Evolutionary conservation across 2,329 filamentous ascomycete genomes (phyloP).

Genomic region (Colletotrichum salicis): DNA sequence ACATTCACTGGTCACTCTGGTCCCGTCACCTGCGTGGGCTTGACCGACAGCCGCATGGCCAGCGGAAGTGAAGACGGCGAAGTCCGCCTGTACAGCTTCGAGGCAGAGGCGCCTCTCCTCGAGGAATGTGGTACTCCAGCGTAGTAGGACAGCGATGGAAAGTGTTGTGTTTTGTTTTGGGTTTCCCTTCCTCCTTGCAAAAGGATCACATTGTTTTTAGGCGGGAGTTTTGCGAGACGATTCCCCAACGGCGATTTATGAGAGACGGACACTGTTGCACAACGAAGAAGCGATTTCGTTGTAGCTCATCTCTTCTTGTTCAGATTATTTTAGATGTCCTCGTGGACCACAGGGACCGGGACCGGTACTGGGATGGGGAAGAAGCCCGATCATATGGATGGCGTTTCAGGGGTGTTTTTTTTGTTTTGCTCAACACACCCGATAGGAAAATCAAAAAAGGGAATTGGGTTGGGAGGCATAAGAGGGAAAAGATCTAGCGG

Average conservation of each 20-base stretch:
- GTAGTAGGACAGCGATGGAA: constrained; percentile 46
- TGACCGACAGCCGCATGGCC: constrained; percentile 89
- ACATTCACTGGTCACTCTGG: constrained; percentile 92
- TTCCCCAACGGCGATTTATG: constrained; percentile 32
- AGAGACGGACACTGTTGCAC: constrained; percentile 15
- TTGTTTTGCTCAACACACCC: background rate
- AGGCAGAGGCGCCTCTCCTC: constrained; percentile 57
- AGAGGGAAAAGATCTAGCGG: background rate
- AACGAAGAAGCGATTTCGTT: background rate
- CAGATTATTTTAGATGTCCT: constrained; percentile 30
- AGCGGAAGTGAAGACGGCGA: constrained; percentile 95
- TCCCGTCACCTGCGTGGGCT: constrained; percentile 90
- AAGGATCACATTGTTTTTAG: background rate
- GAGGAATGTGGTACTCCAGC: constrained; percentile 63
- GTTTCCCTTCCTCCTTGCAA: background rate
- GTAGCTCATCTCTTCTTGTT: constrained; percentile 10
- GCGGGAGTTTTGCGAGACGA: constrained; percentile 17
- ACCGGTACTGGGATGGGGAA: background rate
- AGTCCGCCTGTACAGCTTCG: constrained; percentile 85
- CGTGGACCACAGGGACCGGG: constrained; percentile 11
- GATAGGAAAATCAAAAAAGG: background rate
- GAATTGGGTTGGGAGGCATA: background rate
- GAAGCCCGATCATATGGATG: background rate
- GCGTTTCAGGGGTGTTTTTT: constrained; percentile 6
- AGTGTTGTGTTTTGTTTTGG: background rate